Evolutionary conservation across 108 stramenopile genomes (phyloP).

Genomic region (Fragilariopsis cylindrus): DNA sequence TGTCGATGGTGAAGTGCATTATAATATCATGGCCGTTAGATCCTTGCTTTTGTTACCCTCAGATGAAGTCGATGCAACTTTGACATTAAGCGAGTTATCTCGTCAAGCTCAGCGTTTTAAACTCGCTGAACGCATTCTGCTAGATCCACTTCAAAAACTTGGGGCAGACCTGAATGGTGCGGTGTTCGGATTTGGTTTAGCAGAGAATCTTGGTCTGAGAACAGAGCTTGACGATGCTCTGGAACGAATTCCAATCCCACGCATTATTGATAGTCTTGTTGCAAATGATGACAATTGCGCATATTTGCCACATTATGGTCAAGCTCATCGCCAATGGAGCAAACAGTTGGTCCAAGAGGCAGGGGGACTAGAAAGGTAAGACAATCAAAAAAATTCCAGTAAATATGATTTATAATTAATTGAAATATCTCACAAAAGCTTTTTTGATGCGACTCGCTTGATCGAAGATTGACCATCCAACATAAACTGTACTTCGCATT

Average conservation of each 20-base stretch:
- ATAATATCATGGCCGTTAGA: constrained; percentile 87
- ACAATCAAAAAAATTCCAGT: not conserved
- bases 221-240: constrained; percentile 29
- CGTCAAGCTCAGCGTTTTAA: constrained; percentile 82
- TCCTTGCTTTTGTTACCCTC: constrained; percentile 83
- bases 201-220: constrained; percentile 39
- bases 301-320: constrained; percentile 52
- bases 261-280: constrained; percentile 32
- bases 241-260: constrained; percentile 8
- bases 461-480: constrained; percentile 58
- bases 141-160: constrained; percentile 72
- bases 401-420: not conserved
- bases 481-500: constrained; percentile 90
- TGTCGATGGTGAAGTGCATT: constrained; percentile 86
- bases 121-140: constrained; percentile 82
- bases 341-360: constrained; percentile 56
- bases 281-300: constrained; percentile 14
- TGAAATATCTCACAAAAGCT: not conserved
- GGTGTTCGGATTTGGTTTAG: constrained; percentile 70
- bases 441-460: not conserved
- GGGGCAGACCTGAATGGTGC: constrained; percentile 63
- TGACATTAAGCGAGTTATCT: constrained; percentile 91
- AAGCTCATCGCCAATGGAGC: constrained; percentile 59
- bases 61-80: constrained; percentile 92
- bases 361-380: constrained; percentile 71